Conservation (phyloP, 768 basidiomycete genomes). For the Suillus clintonianus region DNA sequence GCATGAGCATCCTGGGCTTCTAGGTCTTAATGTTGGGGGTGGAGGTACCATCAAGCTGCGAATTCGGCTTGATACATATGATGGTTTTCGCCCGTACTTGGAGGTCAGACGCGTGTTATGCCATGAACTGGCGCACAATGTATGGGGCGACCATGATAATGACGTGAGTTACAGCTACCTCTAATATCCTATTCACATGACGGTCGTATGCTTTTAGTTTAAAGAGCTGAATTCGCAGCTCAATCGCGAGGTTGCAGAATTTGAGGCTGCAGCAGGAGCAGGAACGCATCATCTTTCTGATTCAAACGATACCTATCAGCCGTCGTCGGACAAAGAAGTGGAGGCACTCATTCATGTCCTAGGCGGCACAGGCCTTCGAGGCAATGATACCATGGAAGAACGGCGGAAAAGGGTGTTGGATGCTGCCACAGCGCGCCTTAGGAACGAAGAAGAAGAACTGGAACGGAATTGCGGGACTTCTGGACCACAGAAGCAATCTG, state of each 20-base stretch:
- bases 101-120: slow-evolving; percentile 70
- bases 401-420: slow-evolving; percentile 55
- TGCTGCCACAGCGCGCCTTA: slow-evolving; percentile 62
- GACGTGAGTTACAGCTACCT: slow-evolving; percentile 49
- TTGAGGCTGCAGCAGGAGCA: slow-evolving; percentile 51
- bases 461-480: slow-evolving; percentile 72
- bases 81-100: slow-evolving; percentile 68
- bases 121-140: slow-evolving; percentile 78
- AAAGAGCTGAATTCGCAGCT: slow-evolving; percentile 74
- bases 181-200: neutral
- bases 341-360: slow-evolving; percentile 56
- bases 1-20: slow-evolving; percentile 68
- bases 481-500: slow-evolving; percentile 3
- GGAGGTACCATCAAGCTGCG: slow-evolving; percentile 70
- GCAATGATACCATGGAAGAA: slow-evolving; percentile 55
- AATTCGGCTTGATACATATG: slow-evolving; percentile 68
- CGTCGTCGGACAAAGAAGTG: slow-evolving; percentile 56
- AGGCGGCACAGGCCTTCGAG: slow-evolving; percentile 41
- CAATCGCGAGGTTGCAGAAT: slow-evolving; percentile 71
- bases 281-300: slow-evolving; percentile 56
- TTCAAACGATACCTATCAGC: slow-evolving; percentile 45
- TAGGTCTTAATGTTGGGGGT: slow-evolving; percentile 66
- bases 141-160: slow-evolving; percentile 72
- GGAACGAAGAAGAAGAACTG: slow-evolving; percentile 69
- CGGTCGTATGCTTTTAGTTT: slow-evolving; percentile 46